These are phyloP conservation scores for Coemansia sp. DNA, from an alignment of 192 early-diverging fungal genomes.

Conservation along the genomic window DNA sequence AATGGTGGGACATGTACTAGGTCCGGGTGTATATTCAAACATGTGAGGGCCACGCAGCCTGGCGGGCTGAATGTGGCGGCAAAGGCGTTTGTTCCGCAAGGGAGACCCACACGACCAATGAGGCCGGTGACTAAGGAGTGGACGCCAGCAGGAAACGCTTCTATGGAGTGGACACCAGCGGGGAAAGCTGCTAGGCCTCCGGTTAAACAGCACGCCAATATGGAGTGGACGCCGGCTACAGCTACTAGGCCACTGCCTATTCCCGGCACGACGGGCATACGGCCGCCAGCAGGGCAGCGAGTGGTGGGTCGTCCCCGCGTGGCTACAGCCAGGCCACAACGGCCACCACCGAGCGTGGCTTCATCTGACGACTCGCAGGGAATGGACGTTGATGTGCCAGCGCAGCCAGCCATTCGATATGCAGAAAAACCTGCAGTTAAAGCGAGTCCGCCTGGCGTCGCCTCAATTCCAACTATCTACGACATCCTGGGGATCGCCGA, in stretches of 20 bases:
- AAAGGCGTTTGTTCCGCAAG: conserved; percentile 44
- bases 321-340: not conserved
- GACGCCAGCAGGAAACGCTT: not conserved
- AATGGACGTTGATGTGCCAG: conserved; percentile 11
- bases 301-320: not conserved
- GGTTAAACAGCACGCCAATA: conserved; percentile 10
- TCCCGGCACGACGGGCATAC: not conserved
- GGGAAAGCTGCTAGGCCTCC: not conserved
- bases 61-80: conserved; percentile 22
- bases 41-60: conserved; percentile 5
- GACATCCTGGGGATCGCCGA: conserved; percentile 45
- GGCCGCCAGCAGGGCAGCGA: not conserved
- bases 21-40: conserved; percentile 41
- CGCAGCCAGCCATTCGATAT: not conserved
- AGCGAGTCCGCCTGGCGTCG: not conserved
- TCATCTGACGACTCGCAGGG: not conserved
- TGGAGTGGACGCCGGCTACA: conserved; percentile 33
- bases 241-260: not conserved
- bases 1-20: conserved; percentile 40
- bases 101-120: not conserved
- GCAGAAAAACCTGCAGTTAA: not conserved
- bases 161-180: conserved; percentile 10
- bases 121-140: conserved; percentile 16
- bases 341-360: not conserved
- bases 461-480: conserved; percentile 35